Percentiles rank a stretch among this genome's conserved stretches.
Conservation (phyloP, 495 filamentous ascomycete genomes). For the Annulohypoxylon bovei region DNA sequence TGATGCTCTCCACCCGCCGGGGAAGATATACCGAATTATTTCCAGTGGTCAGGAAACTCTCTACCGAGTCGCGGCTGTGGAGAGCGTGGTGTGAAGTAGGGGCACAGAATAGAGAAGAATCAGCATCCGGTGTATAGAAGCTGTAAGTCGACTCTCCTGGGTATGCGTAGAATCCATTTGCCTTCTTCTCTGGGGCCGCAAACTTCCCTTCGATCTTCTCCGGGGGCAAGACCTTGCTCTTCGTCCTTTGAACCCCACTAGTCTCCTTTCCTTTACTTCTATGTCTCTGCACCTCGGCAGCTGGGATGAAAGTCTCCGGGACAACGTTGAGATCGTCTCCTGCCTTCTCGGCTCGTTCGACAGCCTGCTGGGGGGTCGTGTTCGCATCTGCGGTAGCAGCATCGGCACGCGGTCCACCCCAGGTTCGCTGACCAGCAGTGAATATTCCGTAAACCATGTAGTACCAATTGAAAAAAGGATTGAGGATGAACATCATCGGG, state of each 20-base stretch:
- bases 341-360: slow-evolving; percentile 77
- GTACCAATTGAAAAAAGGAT: slow-evolving; percentile 98
- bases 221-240: slow-evolving; percentile 73
- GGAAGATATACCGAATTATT: slow-evolving; percentile 76
- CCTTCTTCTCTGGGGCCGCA: slow-evolving; percentile 65
- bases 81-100: slow-evolving; percentile 59
- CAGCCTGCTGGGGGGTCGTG: slow-evolving; percentile 84
- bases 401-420: slow-evolving; percentile 95
- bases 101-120: slow-evolving; percentile 26
- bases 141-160: slow-evolving; percentile 68
- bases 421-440: slow-evolving; percentile 94
- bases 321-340: slow-evolving; percentile 95
- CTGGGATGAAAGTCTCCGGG: slow-evolving; percentile 86
- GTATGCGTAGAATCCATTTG: slow-evolving; percentile 71
- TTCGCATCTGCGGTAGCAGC: slow-evolving; percentile 81
- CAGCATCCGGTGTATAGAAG: slow-evolving; percentile 50
- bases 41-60: slow-evolving; percentile 73
- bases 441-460: slow-evolving; percentile 93
- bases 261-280: slow-evolving; percentile 55
- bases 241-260: slow-evolving; percentile 49
- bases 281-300: slow-evolving; percentile 63
- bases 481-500: slow-evolving; percentile 93
- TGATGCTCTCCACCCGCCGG: slow-evolving; percentile 81
- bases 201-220: slow-evolving; percentile 79
- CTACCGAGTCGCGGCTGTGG: slow-evolving; percentile 72